These are phyloP conservation scores for Quercus robur DNA, from an alignment of 306 rosid genomes.

Conservation along the genomic window DNA sequence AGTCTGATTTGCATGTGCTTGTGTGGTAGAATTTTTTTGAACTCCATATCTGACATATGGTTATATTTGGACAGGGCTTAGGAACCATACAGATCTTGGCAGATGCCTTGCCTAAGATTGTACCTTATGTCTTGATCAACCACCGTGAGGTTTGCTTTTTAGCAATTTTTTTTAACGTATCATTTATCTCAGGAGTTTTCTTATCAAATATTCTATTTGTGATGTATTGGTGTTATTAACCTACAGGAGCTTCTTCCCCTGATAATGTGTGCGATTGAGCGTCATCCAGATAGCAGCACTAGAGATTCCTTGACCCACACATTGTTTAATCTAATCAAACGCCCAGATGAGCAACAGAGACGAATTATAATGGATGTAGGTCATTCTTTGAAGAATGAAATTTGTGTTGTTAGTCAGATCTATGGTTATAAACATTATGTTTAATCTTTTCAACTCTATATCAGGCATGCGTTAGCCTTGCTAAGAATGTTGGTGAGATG, in stretches of 20 bases:
- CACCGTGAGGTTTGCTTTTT: constrained; percentile 83
- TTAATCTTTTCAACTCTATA: constrained; percentile 26
- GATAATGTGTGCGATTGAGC: constrained; percentile 96
- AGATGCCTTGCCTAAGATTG: constrained; percentile 94
- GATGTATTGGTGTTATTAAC: constrained; percentile 18
- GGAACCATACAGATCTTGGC: constrained; percentile 91
- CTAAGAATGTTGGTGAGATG: constrained; percentile 96
- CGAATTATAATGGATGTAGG: constrained; percentile 95
- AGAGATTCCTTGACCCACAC: constrained; percentile 99
- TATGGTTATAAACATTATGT: constrained; percentile 11
- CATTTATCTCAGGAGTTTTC: neutral
- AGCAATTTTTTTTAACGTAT: neutral
- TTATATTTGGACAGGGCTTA: constrained; percentile 59
- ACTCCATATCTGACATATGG: constrained; percentile 16
- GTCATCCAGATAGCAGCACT: constrained; percentile 88
- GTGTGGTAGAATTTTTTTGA: neutral
- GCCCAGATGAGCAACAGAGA: constrained; percentile 95
- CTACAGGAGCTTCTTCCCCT: constrained; percentile 94
- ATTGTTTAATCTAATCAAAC: constrained; percentile 91
- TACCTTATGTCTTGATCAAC: constrained; percentile 95
- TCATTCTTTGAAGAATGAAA: neutral
- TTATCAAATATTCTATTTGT: constrained; percentile 7
- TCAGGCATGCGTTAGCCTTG: constrained; percentile 95
- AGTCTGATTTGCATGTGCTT: neutral
- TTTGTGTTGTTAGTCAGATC: neutral